These are phyloP conservation scores for Dacryopinax spathularia DNA, from an alignment of 768 basidiomycete genomes.

Conservation along the genomic window DNA sequence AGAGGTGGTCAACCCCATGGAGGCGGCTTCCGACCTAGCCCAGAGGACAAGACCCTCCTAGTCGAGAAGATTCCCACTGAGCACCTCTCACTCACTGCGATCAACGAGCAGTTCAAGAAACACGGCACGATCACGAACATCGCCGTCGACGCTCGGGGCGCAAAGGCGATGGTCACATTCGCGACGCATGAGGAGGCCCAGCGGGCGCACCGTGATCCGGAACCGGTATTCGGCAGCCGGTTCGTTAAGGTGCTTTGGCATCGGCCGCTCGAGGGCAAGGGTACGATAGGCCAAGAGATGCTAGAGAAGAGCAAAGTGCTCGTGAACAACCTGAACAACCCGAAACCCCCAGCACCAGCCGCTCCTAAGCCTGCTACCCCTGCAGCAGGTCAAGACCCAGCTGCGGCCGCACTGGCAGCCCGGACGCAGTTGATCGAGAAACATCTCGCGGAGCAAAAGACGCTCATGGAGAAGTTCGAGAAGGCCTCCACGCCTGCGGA, in stretches of 20 bases:
- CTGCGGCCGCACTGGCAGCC: slow-evolving; percentile 39
- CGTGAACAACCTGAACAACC: slow-evolving; percentile 44
- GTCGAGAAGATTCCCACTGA: slow-evolving; percentile 89
- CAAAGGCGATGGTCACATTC: slow-evolving; percentile 82
- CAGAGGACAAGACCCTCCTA: slow-evolving; percentile 65
- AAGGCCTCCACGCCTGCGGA: slow-evolving; percentile 48
- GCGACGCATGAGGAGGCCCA: slow-evolving; percentile 68
- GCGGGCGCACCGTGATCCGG: slow-evolving; percentile 81
- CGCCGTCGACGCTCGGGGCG: slow-evolving; percentile 57
- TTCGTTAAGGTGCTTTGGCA: slow-evolving; percentile 97
- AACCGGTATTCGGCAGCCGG: slow-evolving; percentile 86
- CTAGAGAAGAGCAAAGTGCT: slow-evolving; percentile 69
- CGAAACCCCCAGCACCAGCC: slow-evolving; percentile 14
- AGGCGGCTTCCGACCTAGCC: not conserved
- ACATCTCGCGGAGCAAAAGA: slow-evolving; percentile 80
- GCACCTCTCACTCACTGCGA: slow-evolving; percentile 57
- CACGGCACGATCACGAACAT: slow-evolving; percentile 90
- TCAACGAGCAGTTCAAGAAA: slow-evolving; percentile 80
- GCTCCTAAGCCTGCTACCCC: slow-evolving; percentile 17
- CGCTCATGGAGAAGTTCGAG: slow-evolving; percentile 55
- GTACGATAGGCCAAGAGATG: slow-evolving; percentile 58
- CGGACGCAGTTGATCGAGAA: slow-evolving; percentile 65
- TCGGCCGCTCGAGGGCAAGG: slow-evolving; percentile 81
- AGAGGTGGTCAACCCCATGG: slow-evolving; percentile 18
- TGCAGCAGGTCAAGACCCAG: slow-evolving; percentile 24